Percentiles rank a stretch among this genome's conserved stretches.
These are phyloP conservation scores for Xylaria flabelliformis DNA, from an alignment of 495 filamentous ascomycete species.

Conservation along the genomic window DNA sequence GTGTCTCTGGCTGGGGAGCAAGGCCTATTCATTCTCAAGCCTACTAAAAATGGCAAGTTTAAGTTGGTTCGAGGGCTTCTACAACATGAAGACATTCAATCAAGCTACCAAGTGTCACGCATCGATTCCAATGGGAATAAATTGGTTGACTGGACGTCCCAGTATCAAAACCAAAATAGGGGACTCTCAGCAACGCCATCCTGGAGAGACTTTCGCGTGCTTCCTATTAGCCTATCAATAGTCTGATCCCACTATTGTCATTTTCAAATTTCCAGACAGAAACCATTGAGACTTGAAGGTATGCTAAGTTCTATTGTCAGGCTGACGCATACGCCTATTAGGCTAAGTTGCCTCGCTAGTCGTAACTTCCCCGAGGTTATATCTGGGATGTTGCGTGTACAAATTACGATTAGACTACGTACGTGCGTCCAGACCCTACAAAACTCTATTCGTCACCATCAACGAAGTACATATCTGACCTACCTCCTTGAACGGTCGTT, in stretches of 20 bases:
- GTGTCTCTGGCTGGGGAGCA: conserved; percentile 12
- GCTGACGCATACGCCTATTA: too few relatives aligned
- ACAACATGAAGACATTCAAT: background rate
- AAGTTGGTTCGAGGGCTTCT: conserved; percentile 12
- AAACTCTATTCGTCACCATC: too few relatives aligned
- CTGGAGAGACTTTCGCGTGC: background rate
- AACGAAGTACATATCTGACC: too few relatives aligned
- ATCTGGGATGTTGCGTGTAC: too few relatives aligned
- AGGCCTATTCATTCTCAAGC: conserved; percentile 9
- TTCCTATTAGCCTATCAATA: background rate
- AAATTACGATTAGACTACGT: too few relatives aligned
- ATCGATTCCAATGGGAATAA: background rate
- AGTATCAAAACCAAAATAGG: background rate
- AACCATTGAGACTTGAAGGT: background rate
- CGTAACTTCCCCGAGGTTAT: too few relatives aligned
- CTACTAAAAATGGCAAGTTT: background rate
- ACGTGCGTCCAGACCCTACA: too few relatives aligned
- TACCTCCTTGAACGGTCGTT: too few relatives aligned
- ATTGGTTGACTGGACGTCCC: background rate
- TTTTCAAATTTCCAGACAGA: background rate
- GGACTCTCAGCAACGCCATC: background rate
- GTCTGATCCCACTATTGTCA: background rate
- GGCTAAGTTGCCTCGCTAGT: too few relatives aligned
- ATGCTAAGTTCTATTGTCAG: background rate
- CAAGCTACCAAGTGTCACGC: background rate